Evolutionary conservation across 176 grass and related monocot species (phyloP), one percentile per base, ranked within the genome.

Genomic region (Carex myosuroides): DNA sequence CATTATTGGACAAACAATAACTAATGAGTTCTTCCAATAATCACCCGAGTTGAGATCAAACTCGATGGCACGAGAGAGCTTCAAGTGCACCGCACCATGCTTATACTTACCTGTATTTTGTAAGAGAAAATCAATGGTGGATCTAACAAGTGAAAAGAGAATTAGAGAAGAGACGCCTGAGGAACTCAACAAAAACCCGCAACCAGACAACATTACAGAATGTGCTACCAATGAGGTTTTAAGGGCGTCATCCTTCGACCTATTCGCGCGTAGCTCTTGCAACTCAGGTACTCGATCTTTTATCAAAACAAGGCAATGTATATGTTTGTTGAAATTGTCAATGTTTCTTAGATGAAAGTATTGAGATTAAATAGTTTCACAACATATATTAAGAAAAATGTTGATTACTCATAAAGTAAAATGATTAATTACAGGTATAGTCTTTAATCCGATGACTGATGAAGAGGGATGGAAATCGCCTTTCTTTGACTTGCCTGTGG

Each of bases 1-100:
- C 44, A 48, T 48, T 48, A 48, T 48, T 48, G 9, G 9, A 48
- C 44, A 11, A 48, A 10, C 1, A 10, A 48, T 48, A 48, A 48
- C 44, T 2, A 48, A 62, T 10, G 60, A 62, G 7, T 62, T 62
- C 60, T 24, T 62, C n/a, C 60, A 62, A 62, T 62, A 62, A n/a
- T 20, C 59, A 61, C 20, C 17, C 2, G 59, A 22, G n/a, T 21
- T 60, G 58, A 90, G 88, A 80, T 84, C 86, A 21, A 88, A 85
- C 37, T 80, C 62, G 4, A 85, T 72, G 2, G 16, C 87, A 21
- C 84, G 82, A 71, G 72, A 91, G 2, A 87, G 81, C 8, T 46
- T 39, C 55, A 53, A 3, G 39, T 54, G 62, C 55, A 48, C 7
- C 21, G 41, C 17, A 20, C 18, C 41, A 54, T 76, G 71, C 71